Evolutionary conservation across 805 yeast species (phyloP).

Genomic region (Gaillardinia entomophila): DNA sequence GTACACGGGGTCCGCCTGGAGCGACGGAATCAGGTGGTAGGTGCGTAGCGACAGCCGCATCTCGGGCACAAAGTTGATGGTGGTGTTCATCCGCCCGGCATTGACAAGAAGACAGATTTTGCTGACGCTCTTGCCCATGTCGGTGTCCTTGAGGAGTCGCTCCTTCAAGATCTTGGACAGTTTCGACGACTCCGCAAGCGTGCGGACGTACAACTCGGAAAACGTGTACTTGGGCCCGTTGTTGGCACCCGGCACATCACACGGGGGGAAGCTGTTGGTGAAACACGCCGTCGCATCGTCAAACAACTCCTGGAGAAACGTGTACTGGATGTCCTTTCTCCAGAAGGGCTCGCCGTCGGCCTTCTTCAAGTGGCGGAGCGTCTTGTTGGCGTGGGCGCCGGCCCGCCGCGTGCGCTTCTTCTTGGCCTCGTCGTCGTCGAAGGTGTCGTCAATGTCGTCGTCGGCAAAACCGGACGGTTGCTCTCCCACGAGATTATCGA

Average conservation of each 20-base stretch:
- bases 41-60: constrained; percentile 93
- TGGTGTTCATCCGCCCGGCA: constrained; percentile 90
- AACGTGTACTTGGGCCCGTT: constrained; percentile 56
- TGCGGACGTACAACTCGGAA: constrained; percentile 75
- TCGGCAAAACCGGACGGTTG: constrained; percentile 1
- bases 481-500: neutral
- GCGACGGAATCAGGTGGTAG: constrained; percentile 86
- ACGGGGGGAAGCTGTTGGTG: constrained; percentile 50
- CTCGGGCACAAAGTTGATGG: constrained; percentile 89
- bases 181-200: constrained; percentile 76
- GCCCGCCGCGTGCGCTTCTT: constrained; percentile 12
- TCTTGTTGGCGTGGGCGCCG: constrained; percentile 14
- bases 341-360: constrained; percentile 90
- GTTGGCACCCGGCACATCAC: constrained; percentile 30
- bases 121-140: constrained; percentile 64
- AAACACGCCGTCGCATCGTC: constrained; percentile 61
- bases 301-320: constrained; percentile 62
- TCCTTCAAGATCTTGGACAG: constrained; percentile 81
- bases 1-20: constrained; percentile 62
- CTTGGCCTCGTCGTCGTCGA: constrained; percentile 3
- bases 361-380: constrained; percentile 68
- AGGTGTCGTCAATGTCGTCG: constrained; percentile 2
- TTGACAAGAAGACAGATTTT: constrained; percentile 84
- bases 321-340: constrained; percentile 83
- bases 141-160: constrained; percentile 57